phyloP scores from a whole-genome alignment of 1,139 yeast species.

The Suhomyces kunorum region DNA sequence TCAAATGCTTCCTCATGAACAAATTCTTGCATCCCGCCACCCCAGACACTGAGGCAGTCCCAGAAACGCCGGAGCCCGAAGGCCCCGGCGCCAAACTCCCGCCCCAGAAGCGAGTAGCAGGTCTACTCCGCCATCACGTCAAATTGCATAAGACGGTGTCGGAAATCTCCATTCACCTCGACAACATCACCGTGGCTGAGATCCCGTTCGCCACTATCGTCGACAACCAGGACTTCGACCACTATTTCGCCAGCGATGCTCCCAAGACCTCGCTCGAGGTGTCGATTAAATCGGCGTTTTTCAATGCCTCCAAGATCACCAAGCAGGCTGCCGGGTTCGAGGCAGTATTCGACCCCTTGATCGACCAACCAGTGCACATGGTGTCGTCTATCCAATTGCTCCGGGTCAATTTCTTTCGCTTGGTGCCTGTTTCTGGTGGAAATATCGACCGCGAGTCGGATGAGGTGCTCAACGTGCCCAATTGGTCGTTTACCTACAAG shows the following conservation, averaged over 20 bases:
- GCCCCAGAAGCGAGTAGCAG: slow-evolving; percentile 7
- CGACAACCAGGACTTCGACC: slow-evolving; percentile 26
- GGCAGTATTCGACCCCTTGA: slow-evolving; percentile 46
- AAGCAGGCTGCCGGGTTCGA: slow-evolving; percentile 60
- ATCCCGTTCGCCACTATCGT: slow-evolving; percentile 40
- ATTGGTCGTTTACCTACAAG: slow-evolving; percentile 51
- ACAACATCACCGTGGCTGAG: slow-evolving; percentile 32
- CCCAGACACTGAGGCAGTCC: background rate
- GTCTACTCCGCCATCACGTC: slow-evolving; percentile 17
- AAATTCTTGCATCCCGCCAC: background rate
- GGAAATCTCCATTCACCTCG: slow-evolving; percentile 34
- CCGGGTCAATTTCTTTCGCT: slow-evolving; percentile 31
- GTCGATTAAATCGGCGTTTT: slow-evolving; percentile 32
- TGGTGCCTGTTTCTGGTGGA: slow-evolving; percentile 15
- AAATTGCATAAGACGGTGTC: slow-evolving; percentile 18
- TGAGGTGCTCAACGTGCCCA: slow-evolving; percentile 56
- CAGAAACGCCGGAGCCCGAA: background rate
- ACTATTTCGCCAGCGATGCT: slow-evolving; percentile 25
- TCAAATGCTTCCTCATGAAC: slow-evolving; percentile 17
- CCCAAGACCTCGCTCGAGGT: slow-evolving; percentile 34
- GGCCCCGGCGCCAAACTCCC: background rate
- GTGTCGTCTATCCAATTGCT: slow-evolving; percentile 48
- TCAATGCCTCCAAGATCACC: slow-evolving; percentile 35
- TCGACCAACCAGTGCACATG: slow-evolving; percentile 56
- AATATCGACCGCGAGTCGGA: slow-evolving; percentile 21